Evolutionary conservation across 2,329 filamentous ascomycete species (phyloP), one percentile per base, ranked within the genome.

Genomic region (Calonectria hongkongensis): DNA sequence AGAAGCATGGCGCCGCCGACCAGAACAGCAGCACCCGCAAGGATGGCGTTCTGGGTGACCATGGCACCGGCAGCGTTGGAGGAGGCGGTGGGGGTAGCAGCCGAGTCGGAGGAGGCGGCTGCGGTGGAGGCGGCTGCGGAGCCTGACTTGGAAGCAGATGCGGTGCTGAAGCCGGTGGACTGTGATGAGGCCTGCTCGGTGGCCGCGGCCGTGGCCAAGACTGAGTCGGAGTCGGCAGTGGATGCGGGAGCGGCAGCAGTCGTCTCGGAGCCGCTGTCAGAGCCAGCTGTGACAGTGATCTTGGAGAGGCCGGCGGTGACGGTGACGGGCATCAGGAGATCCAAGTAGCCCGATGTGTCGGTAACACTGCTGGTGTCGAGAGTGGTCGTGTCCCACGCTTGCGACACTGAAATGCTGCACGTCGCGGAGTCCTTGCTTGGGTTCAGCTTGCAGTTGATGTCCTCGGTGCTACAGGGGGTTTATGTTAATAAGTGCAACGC

Each of bases 221-320:
- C 45, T 43, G 67, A 48, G 21, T 56, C 65, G 36, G 71, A 50
- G 30, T 27, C 43, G 16, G 30, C 62, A 36, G 70, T 60, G 18
- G 72, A 73, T 15, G 43, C 71, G 30, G 79, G 56, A 10, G 43
- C 58, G 36, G 76, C 70, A 50, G 72, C 70, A 33, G 76, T 76
- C 33, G 75, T 77, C 47, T 73, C 36, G 15, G 51, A 56, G 30
- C 7, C 51, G 21, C 71, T 63, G 51, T 66, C 76, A 16, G 30
- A 39, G 30, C 30, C 28, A 33, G 58, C 18, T 25, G 39, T 27
- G 58, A 50, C 66, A 45, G 65, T 71, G 25, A 86, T 78, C 78
- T 85, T 85, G 64, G 85, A 81, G 41, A 80, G 68, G 4, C 85
- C 85, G 18, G 82, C 83, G 21, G 85, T 85, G 66, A 86, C 74